Evolutionary conservation across 2,329 filamentous ascomycete genomes (phyloP), one percentile per base, ranked within the genome.

Genomic region (Alternaria solani): DNA sequence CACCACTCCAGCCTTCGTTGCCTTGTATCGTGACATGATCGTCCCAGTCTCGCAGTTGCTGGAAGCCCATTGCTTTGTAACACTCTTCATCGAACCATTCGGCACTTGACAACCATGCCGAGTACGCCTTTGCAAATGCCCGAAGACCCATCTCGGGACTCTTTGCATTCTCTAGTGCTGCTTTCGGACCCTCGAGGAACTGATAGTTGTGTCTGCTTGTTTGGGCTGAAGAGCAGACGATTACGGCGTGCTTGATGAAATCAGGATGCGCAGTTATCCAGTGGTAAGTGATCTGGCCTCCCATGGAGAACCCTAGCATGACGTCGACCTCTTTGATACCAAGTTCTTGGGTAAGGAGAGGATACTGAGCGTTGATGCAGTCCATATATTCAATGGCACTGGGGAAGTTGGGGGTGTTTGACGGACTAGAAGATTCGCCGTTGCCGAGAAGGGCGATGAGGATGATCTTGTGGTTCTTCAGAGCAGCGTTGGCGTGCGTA

Each of bases 261-360:
- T 79, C 78, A 0, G 85, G 84, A 55, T 80, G 84, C 46, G 85
- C 78, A 1, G 81, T 78, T 5, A 79, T 70, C 83, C 84, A 84
- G 63, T 87, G 82, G 56, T 84, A 87, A 2, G 84, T 80, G 56
- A 85, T 81, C 23, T 81, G 82, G 1, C 84, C 85, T 38, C 85
- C 85, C 85, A 87, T 86, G 48, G 82, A 85, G 80, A 86, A 87
- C 2, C 85, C 85, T 3, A 86, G 68, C 32, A 86, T 82, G 9
- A 81, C 80, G 14, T 82, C 78, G 0, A 85, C 75, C 36, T 79
- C 74, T 12, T 68, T 66, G 14, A 87, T 72, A 2, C 79, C 79
- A 0, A 87, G 76, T 4, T 74, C 68, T 44, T 80, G 61, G 5
- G 63, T 68, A 0, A 78, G 78, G 2, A 87, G 78, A 0, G 72